A percentile compares a stretch with the other conserved stretches of the same genome.
Evolutionary conservation across 805 yeast genomes (phyloP).

Genomic region (Isabelozyma gotoi): DNA sequence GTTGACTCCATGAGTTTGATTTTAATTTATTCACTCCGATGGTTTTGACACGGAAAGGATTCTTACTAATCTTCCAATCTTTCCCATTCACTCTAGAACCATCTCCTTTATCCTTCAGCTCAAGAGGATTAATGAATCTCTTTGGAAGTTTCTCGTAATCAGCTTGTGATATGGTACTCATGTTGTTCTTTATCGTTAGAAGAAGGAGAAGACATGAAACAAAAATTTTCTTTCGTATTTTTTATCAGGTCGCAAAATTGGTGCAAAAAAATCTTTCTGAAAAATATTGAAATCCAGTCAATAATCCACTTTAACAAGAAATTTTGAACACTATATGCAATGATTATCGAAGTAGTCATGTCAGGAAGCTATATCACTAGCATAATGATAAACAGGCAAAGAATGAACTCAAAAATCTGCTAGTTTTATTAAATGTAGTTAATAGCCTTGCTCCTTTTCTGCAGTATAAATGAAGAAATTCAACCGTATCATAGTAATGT

Average conservation of each 20-base stretch:
- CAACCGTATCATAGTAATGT: no score
- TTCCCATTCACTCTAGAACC: slow-evolving; percentile 65
- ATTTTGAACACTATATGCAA: no score
- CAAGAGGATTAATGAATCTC: slow-evolving; percentile 33
- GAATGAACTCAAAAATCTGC: no score
- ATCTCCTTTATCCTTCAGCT: slow-evolving; percentile 35
- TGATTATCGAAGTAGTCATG: no score
- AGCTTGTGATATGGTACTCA: slow-evolving; percentile 31
- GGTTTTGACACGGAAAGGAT: slow-evolving; percentile 64
- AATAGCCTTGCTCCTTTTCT: no score
- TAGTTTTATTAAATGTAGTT: no score
- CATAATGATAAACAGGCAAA: no score
- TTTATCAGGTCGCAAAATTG: background rate
- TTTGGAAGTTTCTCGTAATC: slow-evolving; percentile 33
- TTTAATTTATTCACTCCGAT: slow-evolving; percentile 51
- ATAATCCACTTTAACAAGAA: no score
- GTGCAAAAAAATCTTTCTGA: background rate
- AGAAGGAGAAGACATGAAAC: background rate
- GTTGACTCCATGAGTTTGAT: slow-evolving; percentile 58
- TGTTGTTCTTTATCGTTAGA: slow-evolving; percentile 7
- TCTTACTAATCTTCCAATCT: slow-evolving; percentile 68
- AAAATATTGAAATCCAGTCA: no score
- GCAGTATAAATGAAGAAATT: no score
- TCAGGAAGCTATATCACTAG: no score
- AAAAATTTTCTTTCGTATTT: background rate